Base-by-base conservation (phyloP, 2,329 filamentous ascomycete genomes). In the Clonostachys sp. region DNA sequence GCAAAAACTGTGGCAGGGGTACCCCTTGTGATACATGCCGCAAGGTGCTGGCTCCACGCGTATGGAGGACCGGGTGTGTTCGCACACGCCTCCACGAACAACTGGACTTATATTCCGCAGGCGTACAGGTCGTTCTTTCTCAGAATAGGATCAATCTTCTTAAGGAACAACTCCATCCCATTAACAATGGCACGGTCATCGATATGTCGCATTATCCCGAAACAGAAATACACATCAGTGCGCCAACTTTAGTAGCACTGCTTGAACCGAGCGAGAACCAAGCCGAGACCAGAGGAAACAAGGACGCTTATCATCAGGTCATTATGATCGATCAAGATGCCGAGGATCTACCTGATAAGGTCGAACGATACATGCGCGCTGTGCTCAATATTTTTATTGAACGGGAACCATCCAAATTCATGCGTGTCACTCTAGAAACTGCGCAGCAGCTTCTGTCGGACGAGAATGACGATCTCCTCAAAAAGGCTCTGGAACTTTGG, bases 11-110 rank as follows among this genome's bases (percentile, higher is more conserved):
- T 56, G 82, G 80, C n/a, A 77, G 74, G 49, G 82, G 80, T 34
- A 78, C 73, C 7, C 81, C 82, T 0, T 86, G 83, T 53, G 75
- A 79, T 46, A 81, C 81, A 2, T 86, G 83, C 52, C 74, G 75
- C 50, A 84, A 81, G 56, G 81, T 86, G 1, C 65, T 85, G 38
- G 75, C 77, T 5, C 81, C 83, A 1, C 74, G 83, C 9, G 74
- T 86, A n/a, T 86, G 83, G 83, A 78, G 75, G 50, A 77, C 76
- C 4, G 78, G 80, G 10, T 86, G 83, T 56, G 76, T 84, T 20
- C 74, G 83, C 42, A 83, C 80, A 8, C 77, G 80, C 46, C 69
- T 86, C 17, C 77, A 78, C 8, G 80, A 84, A 51, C 76, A 81
- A 51, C 69, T 85, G 20, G 78, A 83, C 46, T 67, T 86, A 12